Base-by-base conservation (phyloP, 2,329 filamentous ascomycete species). In the Lasiodiplodia theobromae region DNA sequence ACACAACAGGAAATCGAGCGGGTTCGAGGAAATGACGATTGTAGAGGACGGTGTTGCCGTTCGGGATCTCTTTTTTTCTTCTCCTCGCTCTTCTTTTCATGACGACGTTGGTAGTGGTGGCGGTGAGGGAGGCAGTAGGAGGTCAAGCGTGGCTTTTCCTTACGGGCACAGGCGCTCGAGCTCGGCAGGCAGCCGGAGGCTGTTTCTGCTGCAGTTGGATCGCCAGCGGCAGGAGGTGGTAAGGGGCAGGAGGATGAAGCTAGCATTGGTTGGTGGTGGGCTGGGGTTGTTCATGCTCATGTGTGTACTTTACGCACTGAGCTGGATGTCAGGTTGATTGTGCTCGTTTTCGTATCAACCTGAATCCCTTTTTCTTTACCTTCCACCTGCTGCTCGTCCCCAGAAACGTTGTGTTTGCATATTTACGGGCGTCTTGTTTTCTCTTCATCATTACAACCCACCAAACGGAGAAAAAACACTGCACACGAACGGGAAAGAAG, bases 261-360 rank as follows among this genome's bases (percentile, higher is more conserved):
- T 57, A 34, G 65, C 65, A 21, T 31, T 67, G 37, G 31, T 57
- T 25, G 53, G 54, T 2, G 65, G 65, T 21, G 65, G 65, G 31
- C 23, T 67, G 44, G 65, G 65, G 53, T 56, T 67, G n/a, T 67
- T 67, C 56, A 57, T 67, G 65, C 65, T 67, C 44, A 52, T 67
- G 65, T 67, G 65, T 44, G 54, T 67, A 12, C 38, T 67, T 2
- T 67, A 67, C 31, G 65, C 65, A 12, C 54, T 67, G 28, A 67
- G 65, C 54, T 67, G 65, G 65, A 58, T 60, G 31, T 44, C 40
- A 28, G 54, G 31, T 54, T 67, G 53, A 67, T 25, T 40, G 54
- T 40, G 11, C 54, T 38, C 21, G 2, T 51, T 51, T 31, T 65
- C 31, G 11, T 40, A 28, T 66, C 63, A 40, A 49, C 52, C 28